These are phyloP conservation scores for Coprinopsis sp. DNA, from an alignment of 768 basidiomycete genomes.

Conservation along the genomic window DNA sequence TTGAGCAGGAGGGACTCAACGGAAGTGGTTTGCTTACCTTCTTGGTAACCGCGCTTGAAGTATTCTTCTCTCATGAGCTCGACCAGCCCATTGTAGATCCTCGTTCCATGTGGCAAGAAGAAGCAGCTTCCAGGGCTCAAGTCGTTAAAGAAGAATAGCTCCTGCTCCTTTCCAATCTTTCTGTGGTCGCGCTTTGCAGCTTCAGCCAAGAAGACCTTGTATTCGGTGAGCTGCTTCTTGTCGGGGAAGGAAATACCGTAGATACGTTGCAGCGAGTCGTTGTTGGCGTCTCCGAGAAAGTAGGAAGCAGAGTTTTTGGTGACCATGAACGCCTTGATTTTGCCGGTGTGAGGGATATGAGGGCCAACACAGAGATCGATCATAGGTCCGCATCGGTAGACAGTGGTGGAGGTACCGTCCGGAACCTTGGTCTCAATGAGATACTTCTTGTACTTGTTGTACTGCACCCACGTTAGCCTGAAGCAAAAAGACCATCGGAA, in stretches of 20 bases:
- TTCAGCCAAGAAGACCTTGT: slow-evolving; percentile 94
- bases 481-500: slow-evolving; percentile 5
- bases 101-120: slow-evolving; percentile 95
- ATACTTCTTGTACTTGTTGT: slow-evolving; percentile 98
- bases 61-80: slow-evolving; percentile 96
- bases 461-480: slow-evolving; percentile 49
- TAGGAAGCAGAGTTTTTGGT: slow-evolving; percentile 99
- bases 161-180: slow-evolving; percentile 96
- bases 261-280: slow-evolving; percentile 92
- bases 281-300: slow-evolving; percentile 90
- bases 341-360: slow-evolving; percentile 96
- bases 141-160: slow-evolving; percentile 98
- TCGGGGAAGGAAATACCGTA: slow-evolving; percentile 99
- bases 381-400: slow-evolving; percentile 98
- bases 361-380: slow-evolving; percentile 96
- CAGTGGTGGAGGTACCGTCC: slow-evolving; percentile 94
- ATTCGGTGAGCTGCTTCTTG: slow-evolving; percentile 89
- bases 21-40: slow-evolving; percentile 47
- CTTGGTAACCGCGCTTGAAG: slow-evolving; percentile 92
- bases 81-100: slow-evolving; percentile 91
- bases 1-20: slow-evolving; percentile 1
- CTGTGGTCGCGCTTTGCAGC: slow-evolving; percentile 98
- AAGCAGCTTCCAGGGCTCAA: slow-evolving; percentile 92
- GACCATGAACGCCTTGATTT: slow-evolving; percentile 95
- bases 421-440: slow-evolving; percentile 94